Evolutionary conservation across 2,329 filamentous ascomycete genomes (phyloP), one percentile per base, ranked within the genome.

Genomic region (Penicillium sp.): DNA sequence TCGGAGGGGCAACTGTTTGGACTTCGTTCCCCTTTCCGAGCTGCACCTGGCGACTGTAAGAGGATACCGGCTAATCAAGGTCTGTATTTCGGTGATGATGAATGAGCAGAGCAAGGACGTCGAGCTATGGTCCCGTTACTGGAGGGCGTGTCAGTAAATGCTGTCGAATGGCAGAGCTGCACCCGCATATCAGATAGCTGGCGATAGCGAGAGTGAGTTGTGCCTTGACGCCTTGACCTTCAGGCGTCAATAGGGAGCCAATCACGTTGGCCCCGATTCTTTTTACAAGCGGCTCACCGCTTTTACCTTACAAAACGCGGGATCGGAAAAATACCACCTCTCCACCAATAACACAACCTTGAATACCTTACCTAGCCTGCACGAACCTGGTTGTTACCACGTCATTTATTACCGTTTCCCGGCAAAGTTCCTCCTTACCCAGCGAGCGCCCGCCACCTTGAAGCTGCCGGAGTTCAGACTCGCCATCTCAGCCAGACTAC

Each of bases 401-500:
- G 37, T 57, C 49, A 49, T 51, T 52, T 51, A 27, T 55, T 46
- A 46, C 54, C 52, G 48, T 54, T 52, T 46, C 41, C 51, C 50
- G 52, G 48, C 53, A 58, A 58, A 60, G 54, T 49, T 61, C 57
- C 58, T 60, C 60, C 48, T 55, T 32, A 52, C 50, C 48, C 39
- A 51, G 47, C 46, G 48, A 55, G 32, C 36, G 51, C 49, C 55
- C 61, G 61, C 59, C 59, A 59, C 58, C 51, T 51, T 43, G 18
- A 52, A 54, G 46, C 37, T 56, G 40, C 37, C 21, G 10, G 36
- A 44, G 42, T 42, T 39, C 32, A 27, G 34, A 36, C 34, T 43
- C 21, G 23, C 21, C 41, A 45, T 27, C 10, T 34, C 24, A 32
- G 30, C 30, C 13, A 36, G 32, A 41, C 46, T 40, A 50, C 27